Percentiles rank a stretch among this genome's conserved stretches.
phyloP scores from a whole-genome alignment of 2,329 filamentous ascomycete genomes.

The Scopulariopsis brevicaulis region DNA sequence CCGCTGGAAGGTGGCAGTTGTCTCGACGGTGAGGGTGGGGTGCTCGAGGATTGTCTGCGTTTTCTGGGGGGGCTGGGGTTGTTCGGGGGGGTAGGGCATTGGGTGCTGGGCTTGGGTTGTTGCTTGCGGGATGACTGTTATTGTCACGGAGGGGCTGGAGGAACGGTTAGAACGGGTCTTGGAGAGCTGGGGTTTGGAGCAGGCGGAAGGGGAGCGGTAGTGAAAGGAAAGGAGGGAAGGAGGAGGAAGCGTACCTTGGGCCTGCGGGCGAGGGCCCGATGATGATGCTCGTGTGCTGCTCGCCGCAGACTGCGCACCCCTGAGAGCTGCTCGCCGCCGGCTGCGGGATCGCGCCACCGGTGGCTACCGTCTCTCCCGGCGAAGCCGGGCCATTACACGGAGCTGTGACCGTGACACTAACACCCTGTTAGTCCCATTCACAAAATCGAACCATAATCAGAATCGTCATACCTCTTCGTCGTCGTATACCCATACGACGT shows the following conservation, averaged over 20 bases:
- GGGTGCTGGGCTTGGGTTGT: neutral
- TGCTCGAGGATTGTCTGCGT: neutral
- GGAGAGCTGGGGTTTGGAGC: too few species aligned
- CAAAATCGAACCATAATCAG: neutral
- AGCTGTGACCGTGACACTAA: neutral
- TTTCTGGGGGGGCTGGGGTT: neutral
- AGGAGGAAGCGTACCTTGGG: neutral
- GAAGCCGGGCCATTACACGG: neutral
- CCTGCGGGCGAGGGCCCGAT: neutral
- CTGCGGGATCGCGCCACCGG: neutral
- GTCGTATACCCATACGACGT: neutral
- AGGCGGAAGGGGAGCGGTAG: too few species aligned
- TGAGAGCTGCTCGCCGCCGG: neutral
- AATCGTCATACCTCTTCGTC: neutral
- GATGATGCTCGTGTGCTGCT: neutral
- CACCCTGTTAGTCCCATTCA: neutral
- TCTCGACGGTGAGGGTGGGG: neutral
- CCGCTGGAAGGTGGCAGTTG: neutral
- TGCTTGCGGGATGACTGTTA: too few species aligned
- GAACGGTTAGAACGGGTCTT: too few species aligned
- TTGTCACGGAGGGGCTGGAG: too few species aligned
- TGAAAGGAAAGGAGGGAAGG: neutral
- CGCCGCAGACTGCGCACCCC: neutral
- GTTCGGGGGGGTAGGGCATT: neutral
- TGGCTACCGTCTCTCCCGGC: neutral